Evolutionary conservation across 2,329 filamentous ascomycete species (phyloP).

Genomic region (Fusarium sp.): DNA sequence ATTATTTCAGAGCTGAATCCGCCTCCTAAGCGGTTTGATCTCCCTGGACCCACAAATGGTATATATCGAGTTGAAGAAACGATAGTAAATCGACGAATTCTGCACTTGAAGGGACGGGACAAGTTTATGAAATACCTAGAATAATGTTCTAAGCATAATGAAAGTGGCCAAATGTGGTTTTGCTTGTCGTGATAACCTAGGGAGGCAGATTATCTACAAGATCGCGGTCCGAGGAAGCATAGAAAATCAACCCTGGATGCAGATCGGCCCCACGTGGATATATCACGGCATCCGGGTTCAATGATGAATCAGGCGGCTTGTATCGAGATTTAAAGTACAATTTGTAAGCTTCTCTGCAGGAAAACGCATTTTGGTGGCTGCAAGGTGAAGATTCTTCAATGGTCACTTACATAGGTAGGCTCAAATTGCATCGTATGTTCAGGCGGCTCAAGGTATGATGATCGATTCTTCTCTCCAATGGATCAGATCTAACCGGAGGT

Average conservation of each 20-base stretch:
- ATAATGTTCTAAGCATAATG: too few relatives aligned
- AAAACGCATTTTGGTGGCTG: not conserved
- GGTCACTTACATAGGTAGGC: not conserved
- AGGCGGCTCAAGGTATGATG: not conserved
- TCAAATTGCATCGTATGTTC: not conserved
- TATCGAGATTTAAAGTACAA: slow-evolving; percentile 14
- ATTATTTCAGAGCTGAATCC: not conserved
- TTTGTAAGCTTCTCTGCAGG: slow-evolving; percentile 13
- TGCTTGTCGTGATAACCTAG: not conserved
- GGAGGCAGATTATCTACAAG: not conserved
- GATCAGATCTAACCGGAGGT: not conserved
- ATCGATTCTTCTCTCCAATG: not conserved
- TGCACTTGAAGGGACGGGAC: not conserved
- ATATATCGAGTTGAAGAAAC: not conserved
- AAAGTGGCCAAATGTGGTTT: not conserved
- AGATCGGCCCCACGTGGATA: slow-evolving; percentile 26
- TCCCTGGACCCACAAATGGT: slow-evolving; percentile 7
- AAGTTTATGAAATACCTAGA: not conserved
- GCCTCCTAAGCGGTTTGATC: slow-evolving; percentile 1
- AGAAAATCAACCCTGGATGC: slow-evolving; percentile 17
- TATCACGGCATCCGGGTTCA: not conserved
- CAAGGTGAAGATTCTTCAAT: not conserved
- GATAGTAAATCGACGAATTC: not conserved
- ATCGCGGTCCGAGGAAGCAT: not conserved
- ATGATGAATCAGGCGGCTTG: slow-evolving; percentile 20